Base-by-base conservation (phyloP, 176 grass and related monocot genomes). In the Zoysia japonica region DNA sequence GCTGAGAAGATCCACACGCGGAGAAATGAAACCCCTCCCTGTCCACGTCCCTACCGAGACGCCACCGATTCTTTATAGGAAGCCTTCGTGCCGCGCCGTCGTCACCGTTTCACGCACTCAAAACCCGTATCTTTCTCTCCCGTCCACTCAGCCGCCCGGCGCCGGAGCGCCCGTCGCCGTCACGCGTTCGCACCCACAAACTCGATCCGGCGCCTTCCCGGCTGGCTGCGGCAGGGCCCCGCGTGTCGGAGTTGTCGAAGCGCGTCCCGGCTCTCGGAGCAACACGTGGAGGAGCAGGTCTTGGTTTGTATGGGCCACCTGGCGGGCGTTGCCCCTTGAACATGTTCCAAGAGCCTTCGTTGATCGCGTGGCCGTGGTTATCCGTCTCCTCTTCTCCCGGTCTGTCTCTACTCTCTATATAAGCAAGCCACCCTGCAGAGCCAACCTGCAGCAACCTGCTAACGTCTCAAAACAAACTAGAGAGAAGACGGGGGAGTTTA, bases 291-390 rank as follows among this genome's bases (percentile, higher is more conserved):
- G 7, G 14, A 6, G 11, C 19, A 14, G 5, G 45, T 40, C 8
- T 16, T 82, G 69, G 7, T 35, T 47, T 62, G 68, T 74, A 65
- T 65, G 80, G 47, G 47, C 60, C 60, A 16, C 8, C 59, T 74
- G 47, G 13, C 70, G 9, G 47, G 13, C 70, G 9, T 54, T 45
- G 82, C 75, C 57, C 60, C 57, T 78, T 85, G 67, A 56, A 55
- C 67, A 44, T 19, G 47, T 78, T 79, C 83, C 75, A 72, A 47
- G 57, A 71, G 57, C 75, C 59, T 85, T 85, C 67, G 47, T 65
- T 15, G 39, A 15, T 28, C 75, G 65, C 85, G 65, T 60, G 78
- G 65, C 47, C 78, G 11, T 70, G 52, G 39, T 80, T 47, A 49
- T 62, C 4, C 47, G 46, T n/a, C 11, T 49, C 37, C 14, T 16